Conservation (phyloP, 1,284 basidiomycete species). For the Sphaerobolus stellatus region DNA sequence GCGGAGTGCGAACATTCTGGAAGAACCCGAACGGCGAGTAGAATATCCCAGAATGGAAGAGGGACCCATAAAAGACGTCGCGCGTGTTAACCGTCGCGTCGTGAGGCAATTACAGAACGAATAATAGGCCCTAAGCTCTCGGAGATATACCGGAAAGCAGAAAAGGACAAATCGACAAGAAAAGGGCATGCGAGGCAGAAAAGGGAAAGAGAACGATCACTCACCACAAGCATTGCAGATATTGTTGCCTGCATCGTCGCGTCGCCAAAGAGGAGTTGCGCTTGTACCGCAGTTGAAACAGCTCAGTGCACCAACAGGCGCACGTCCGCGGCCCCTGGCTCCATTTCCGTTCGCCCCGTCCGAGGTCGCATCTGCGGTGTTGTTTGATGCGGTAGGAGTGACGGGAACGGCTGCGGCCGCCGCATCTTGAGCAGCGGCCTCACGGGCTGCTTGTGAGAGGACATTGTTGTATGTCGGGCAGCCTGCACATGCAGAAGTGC, state of each 20-base stretch:
- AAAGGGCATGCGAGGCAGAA: conserved; percentile 19
- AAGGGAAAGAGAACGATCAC: conserved; percentile 35
- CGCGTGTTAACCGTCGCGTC: neutral
- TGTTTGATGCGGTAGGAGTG: conserved; percentile 16
- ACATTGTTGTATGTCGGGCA: conserved; percentile 94
- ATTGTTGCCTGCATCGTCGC: conserved; percentile 92
- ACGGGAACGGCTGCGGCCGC: conserved; percentile 21
- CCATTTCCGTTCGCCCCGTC: conserved; percentile 11
- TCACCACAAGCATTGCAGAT: conserved; percentile 92
- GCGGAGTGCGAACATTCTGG: conserved; percentile 16
- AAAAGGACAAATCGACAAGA: conserved; percentile 22
- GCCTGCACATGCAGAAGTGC: conserved; percentile 85
- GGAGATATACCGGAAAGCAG: conserved; percentile 26
- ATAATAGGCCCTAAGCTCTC: neutral
- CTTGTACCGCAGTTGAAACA: conserved; percentile 93
- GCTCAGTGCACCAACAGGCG: conserved; percentile 75
- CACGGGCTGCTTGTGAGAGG: conserved; percentile 40
- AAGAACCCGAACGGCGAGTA: conserved; percentile 1
- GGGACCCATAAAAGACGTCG: neutral
- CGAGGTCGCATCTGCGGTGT: conserved; percentile 9
- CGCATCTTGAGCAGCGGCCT: conserved; percentile 26
- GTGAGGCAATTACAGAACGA: neutral
- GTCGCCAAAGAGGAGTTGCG: conserved; percentile 91
- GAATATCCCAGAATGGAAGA: no score
- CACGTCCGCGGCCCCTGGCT: conserved; percentile 28